Conservation (phyloP, 2,329 filamentous ascomycete species). For the Endothia cerciana region DNA sequence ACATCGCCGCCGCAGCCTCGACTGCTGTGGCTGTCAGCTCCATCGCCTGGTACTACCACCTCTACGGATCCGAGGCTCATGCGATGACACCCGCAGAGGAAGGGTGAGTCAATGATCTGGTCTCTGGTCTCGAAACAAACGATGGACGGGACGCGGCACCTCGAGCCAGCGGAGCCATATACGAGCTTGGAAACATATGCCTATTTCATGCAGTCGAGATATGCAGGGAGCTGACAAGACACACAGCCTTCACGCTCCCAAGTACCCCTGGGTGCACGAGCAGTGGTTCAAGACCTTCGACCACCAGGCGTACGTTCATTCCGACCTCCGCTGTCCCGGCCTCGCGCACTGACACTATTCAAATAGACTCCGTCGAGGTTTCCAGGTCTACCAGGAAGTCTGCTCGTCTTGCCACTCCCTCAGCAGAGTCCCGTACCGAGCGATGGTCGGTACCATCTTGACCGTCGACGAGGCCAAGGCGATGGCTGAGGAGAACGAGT, state of each 20-base stretch:
- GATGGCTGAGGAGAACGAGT: conserved; percentile 97
- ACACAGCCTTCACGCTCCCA: conserved; percentile 81
- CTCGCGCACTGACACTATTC: conserved; percentile 37
- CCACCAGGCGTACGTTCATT: conserved; percentile 80
- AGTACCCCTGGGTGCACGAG: conserved; percentile 94
- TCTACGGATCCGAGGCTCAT: conserved; percentile 85
- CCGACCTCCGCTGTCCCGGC: conserved; percentile 19
- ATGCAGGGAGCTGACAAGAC: conserved; percentile 36
- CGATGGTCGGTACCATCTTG: conserved; percentile 87
- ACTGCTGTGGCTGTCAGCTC: conserved; percentile 86
- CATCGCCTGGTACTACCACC: conserved; percentile 95
- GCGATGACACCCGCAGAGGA: conserved; percentile 95
- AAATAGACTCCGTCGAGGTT: conserved; percentile 90
- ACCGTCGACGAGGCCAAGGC: conserved; percentile 98
- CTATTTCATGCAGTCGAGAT: conserved; percentile 7
- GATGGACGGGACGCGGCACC: conserved; percentile 3
- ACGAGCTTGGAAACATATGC: conserved; percentile 29
- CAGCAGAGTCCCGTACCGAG: conserved; percentile 88
- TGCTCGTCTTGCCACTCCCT: conserved; percentile 98
- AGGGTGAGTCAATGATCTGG: conserved; percentile 73
- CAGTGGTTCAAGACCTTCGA: conserved; percentile 96
- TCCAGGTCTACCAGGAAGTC: conserved; percentile 99
- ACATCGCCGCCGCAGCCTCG: conserved; percentile 83
- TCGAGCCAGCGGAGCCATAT: conserved; percentile 25
- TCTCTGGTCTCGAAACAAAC: not conserved